These are phyloP conservation scores for Aquilaria yunnanensis DNA, from an alignment of 345 rosid genomes.

Conservation along the genomic window DNA sequence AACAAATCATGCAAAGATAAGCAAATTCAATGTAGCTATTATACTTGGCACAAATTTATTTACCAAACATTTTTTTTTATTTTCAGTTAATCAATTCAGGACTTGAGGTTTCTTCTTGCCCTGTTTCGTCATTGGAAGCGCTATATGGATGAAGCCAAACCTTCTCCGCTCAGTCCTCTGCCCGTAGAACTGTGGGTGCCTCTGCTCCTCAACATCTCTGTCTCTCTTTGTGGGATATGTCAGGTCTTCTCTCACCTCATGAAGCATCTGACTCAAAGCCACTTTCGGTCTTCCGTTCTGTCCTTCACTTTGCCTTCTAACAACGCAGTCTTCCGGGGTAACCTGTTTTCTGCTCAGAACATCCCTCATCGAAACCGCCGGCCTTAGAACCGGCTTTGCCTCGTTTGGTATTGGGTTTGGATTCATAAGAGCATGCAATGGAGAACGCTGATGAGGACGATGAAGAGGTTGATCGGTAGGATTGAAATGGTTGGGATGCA, in stretches of 20 bases:
- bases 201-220: slow-evolving; percentile 26
- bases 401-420: slow-evolving; percentile 17
- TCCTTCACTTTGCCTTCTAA: slow-evolving; percentile 26
- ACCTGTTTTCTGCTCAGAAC: slow-evolving; percentile 82
- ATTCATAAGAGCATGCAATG: slow-evolving; percentile 30
- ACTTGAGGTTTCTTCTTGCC: slow-evolving; percentile 53
- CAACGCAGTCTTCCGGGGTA: slow-evolving; percentile 33
- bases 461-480: not conserved
- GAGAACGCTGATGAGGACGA: slow-evolving; percentile 19
- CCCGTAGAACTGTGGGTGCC: slow-evolving; percentile 41
- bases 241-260: slow-evolving; percentile 65
- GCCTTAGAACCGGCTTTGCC: slow-evolving; percentile 46
- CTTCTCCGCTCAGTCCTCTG: slow-evolving; percentile 77
- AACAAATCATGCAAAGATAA: too few species aligned
- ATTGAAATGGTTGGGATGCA: slow-evolving; percentile 19
- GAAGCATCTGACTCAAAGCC: slow-evolving; percentile 84
- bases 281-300: slow-evolving; percentile 49
- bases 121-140: slow-evolving; percentile 67
- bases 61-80: too few species aligned
- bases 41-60: too few species aligned
- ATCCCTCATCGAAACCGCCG: slow-evolving; percentile 89
- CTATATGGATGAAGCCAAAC: slow-evolving; percentile 83
- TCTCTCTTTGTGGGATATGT: slow-evolving; percentile 37
- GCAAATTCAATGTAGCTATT: too few species aligned
- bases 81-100: slow-evolving; percentile 11